Evolutionary conservation across 2,329 filamentous ascomycete genomes (phyloP).

Genomic region (Curvularia lunata): DNA sequence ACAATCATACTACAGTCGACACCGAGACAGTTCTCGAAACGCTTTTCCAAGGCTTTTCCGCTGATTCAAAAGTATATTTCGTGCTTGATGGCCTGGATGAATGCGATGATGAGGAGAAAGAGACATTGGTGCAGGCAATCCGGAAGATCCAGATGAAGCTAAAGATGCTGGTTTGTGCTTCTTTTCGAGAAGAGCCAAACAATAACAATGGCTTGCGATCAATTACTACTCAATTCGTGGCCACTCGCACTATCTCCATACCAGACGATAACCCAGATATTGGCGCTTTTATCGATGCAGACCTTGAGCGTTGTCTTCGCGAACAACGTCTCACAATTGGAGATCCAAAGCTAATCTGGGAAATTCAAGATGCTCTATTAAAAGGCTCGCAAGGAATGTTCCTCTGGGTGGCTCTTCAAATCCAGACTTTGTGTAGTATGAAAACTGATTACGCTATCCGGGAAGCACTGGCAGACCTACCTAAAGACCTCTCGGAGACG

Average conservation of each 20-base stretch:
- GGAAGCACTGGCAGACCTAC: slow-evolving; percentile 27
- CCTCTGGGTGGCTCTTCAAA: slow-evolving; percentile 34
- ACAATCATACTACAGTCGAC: slow-evolving; percentile 12
- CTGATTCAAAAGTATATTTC: slow-evolving; percentile 33
- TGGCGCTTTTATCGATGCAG: slow-evolving; percentile 33
- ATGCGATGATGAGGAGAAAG: slow-evolving; percentile 28
- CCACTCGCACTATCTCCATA: slow-evolving; percentile 18
- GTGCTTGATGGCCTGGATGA: slow-evolving; percentile 49
- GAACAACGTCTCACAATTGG: slow-evolving; percentile 25
- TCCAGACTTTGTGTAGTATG: slow-evolving; percentile 39
- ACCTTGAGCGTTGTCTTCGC: slow-evolving; percentile 33
- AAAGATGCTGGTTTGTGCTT: slow-evolving; percentile 32
- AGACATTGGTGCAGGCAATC: slow-evolving; percentile 24
- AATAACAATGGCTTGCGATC: slow-evolving; percentile 5
- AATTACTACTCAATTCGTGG: slow-evolving; percentile 4
- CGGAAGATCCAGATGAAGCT: slow-evolving; percentile 28
- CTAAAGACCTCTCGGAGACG: slow-evolving; percentile 26
- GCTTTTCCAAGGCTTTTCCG: slow-evolving; percentile 25
- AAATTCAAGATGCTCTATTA: slow-evolving; percentile 33
- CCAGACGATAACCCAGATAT: slow-evolving; percentile 34
- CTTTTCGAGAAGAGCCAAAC: slow-evolving; percentile 30
- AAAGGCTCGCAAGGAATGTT: slow-evolving; percentile 35
- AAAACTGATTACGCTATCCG: slow-evolving; percentile 49
- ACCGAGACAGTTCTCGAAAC: slow-evolving; percentile 27
- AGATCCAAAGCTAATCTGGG: slow-evolving; percentile 33